Percentiles rank a stretch among this genome's conserved stretches.
These are phyloP conservation scores for Xanthoparmelia taractica DNA, from an alignment of 495 filamentous ascomycete genomes.

Conservation along the genomic window DNA sequence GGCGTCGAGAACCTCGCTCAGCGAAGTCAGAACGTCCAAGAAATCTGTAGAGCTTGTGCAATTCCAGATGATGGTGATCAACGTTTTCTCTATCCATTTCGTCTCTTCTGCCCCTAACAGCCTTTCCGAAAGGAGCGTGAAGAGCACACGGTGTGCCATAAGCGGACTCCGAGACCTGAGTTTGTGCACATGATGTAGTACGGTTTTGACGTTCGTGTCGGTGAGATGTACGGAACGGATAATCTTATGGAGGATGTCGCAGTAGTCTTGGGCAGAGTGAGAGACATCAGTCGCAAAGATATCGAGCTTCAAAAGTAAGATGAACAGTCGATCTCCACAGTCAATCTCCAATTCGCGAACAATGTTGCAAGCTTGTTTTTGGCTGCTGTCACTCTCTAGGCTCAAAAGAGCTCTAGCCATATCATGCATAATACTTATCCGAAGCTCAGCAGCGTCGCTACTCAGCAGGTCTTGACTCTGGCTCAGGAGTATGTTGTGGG, in stretches of 20 bases:
- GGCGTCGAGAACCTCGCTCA: slow-evolving; percentile 36
- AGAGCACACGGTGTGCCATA: slow-evolving; percentile 20
- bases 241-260: slow-evolving; percentile 46
- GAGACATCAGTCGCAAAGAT: slow-evolving; percentile 38
- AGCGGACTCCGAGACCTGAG: slow-evolving; percentile 42
- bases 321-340: slow-evolving; percentile 52
- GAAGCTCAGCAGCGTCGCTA: slow-evolving; percentile 53
- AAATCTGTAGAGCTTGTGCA: slow-evolving; percentile 33
- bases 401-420: slow-evolving; percentile 46
- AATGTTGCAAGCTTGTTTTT: slow-evolving; percentile 49
- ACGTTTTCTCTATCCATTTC: slow-evolving; percentile 55
- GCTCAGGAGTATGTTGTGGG: slow-evolving; percentile 50
- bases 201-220: slow-evolving; percentile 57
- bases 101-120: slow-evolving; percentile 36
- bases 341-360: slow-evolving; percentile 53
- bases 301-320: slow-evolving; percentile 65
- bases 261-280: slow-evolving; percentile 41
- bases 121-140: slow-evolving; percentile 41
- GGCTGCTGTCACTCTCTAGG: slow-evolving; percentile 29
- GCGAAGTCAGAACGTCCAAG: slow-evolving; percentile 24
- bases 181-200: slow-evolving; percentile 63
- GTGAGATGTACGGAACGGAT: slow-evolving; percentile 49
- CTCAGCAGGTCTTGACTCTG: slow-evolving; percentile 52
- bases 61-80: slow-evolving; percentile 57
- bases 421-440: slow-evolving; percentile 55